Base-by-base conservation (phyloP, 371 early-diverging fungal genomes). In the Rhizopus sp. region DNA sequence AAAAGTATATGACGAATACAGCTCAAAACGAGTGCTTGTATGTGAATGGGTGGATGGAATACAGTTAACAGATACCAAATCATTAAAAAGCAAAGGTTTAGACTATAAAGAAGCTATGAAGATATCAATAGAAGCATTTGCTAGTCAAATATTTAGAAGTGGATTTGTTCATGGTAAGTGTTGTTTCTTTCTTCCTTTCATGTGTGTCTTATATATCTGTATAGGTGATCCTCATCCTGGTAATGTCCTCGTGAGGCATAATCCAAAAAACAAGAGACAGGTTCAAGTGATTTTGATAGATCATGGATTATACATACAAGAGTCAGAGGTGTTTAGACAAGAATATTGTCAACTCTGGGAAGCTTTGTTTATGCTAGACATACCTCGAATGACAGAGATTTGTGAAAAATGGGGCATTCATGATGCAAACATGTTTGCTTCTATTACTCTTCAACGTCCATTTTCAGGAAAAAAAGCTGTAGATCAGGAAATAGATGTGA, bases 301-400 rank as follows among this genome's bases (percentile, higher is more conserved):
- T 57, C 97, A 96, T 70, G 97, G 97, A 2, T 81, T 96, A 13
- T 96, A 94, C 60, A 86, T 94, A 35, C 83, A 87, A 56, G 88
- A 88, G 61, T 81, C 83, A 4, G 85, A 81, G 48, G 62, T 62
- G 62, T 95, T 96, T 64, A 79, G 88, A n/a, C 64, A 77, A 44
- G 85, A 95, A 55, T 93, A 95, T 65, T 87, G 91, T 47, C 65
- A 79, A 53, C 82, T 96, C 46, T 96, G 95, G 95, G 91, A 92
- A 59, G 80, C 92, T 0, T 67, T 93, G n/a, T 91, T 93, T 69
- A 66, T 90, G 47, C 69, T 85, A 42, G 95, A 95, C 59, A 71
- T 79, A 34, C 60, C 69, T 3, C 75, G 72, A 3, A 81, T 93
- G 62, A 60, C 66, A 6, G 63, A 72, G 8, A 89, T 96, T 35